phyloP scores from a whole-genome alignment of 2,329 filamentous ascomycete species.

The Drechslerella stenobrocha region DNA sequence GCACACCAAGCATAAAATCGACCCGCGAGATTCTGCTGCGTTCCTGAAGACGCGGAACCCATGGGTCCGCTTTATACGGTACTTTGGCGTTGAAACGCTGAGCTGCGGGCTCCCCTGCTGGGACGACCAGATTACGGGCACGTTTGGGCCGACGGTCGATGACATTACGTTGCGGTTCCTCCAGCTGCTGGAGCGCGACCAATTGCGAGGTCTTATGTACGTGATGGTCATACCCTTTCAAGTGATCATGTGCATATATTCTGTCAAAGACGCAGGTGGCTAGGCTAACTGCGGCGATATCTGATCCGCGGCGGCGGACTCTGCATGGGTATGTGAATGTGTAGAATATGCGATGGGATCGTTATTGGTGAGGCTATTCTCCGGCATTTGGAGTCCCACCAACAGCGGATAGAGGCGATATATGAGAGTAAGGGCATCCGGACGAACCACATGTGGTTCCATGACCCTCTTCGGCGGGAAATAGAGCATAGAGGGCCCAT shows the following conservation, averaged over 20 bases:
- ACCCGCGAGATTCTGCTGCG: background rate
- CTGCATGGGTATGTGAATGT: too few species aligned
- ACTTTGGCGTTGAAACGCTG: conserved; percentile 8
- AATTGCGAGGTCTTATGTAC: conserved; percentile 11
- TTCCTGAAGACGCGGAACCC: background rate
- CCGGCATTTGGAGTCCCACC: background rate
- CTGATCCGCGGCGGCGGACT: too few species aligned
- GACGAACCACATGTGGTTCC: background rate
- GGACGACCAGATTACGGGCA: background rate
- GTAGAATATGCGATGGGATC: conserved; percentile 3
- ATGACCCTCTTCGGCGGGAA: too few species aligned
- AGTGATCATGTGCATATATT: background rate
- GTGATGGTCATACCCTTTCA: background rate
- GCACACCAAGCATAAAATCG: background rate
- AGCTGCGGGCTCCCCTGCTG: conserved; percentile 1
- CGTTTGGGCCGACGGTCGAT: conserved; percentile 3
- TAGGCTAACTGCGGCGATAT: too few species aligned
- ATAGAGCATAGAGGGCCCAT: too few species aligned
- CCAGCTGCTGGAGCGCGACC: background rate
- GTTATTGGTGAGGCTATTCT: background rate
- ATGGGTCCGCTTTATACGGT: background rate
- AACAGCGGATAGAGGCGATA: conserved; percentile 8
- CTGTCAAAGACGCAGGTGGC: background rate
- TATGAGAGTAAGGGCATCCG: background rate
- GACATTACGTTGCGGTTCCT: background rate